These are phyloP conservation scores for Stevia rebaudiana DNA, from an alignment of 140 eudicot genomes.

Conservation along the genomic window DNA sequence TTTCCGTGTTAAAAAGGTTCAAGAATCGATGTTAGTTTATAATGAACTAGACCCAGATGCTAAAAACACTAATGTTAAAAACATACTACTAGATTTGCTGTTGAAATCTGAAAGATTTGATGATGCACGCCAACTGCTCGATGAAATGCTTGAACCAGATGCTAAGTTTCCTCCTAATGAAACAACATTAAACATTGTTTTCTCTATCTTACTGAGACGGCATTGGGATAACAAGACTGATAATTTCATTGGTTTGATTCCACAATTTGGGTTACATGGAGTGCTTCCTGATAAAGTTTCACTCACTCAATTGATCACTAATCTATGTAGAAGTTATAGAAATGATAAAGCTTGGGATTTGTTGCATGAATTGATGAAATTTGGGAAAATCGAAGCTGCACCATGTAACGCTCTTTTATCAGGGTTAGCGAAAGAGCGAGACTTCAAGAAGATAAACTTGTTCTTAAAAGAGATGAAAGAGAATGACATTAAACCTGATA, in stretches of 20 bases:
- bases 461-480: slow-evolving; percentile 67
- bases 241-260: slow-evolving; percentile 35
- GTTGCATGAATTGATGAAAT: slow-evolving; percentile 44
- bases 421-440: slow-evolving; percentile 37
- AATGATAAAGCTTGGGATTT: slow-evolving; percentile 52
- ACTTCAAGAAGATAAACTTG: slow-evolving; percentile 46
- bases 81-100: slow-evolving; percentile 32
- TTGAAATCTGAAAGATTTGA: slow-evolving; percentile 33
- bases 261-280: slow-evolving; percentile 37
- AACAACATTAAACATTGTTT: slow-evolving; percentile 35
- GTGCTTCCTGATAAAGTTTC: slow-evolving; percentile 31
- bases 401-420: slow-evolving; percentile 60
- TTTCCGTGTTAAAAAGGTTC: slow-evolving; percentile 32
- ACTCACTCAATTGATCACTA: slow-evolving; percentile 38
- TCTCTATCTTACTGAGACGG: slow-evolving; percentile 32
- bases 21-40: slow-evolving; percentile 32
- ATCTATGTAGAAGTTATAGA: slow-evolving; percentile 39
- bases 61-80: slow-evolving; percentile 27
- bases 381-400: slow-evolving; percentile 40
- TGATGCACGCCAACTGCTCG: slow-evolving; percentile 69
- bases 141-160: slow-evolving; percentile 66
- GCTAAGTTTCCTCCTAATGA: slow-evolving; percentile 24
- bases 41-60: slow-evolving; percentile 30
- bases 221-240: slow-evolving; percentile 34
- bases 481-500: slow-evolving; percentile 46